Evolutionary conservation across 2,329 filamentous ascomycete genomes (phyloP).

Genomic region (Sarocladium kiliense): DNA sequence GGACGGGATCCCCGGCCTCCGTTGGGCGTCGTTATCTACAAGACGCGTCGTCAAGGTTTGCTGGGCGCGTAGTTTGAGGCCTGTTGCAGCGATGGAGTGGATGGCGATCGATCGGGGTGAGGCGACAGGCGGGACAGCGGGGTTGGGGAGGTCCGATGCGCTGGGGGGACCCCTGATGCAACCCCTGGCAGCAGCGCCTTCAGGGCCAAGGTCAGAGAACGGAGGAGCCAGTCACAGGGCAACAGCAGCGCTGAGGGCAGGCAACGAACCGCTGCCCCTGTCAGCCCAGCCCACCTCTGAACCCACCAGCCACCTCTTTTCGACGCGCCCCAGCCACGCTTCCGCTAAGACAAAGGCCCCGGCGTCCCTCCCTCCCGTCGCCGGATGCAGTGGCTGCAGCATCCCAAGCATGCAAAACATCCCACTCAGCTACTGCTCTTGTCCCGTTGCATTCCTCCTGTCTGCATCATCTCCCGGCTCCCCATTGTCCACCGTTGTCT

Average conservation of each 20-base stretch:
- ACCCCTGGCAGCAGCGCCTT: background rate
- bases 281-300: background rate
- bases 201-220: background rate
- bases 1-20: background rate
- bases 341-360: background rate
- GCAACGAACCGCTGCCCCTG: background rate
- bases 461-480: background rate
- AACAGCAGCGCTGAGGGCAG: background rate
- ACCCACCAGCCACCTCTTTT: conserved; percentile 5
- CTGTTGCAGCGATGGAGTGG: background rate
- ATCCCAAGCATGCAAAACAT: conserved; percentile 3
- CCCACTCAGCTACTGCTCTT: background rate
- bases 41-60: conserved; percentile 3
- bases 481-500: background rate
- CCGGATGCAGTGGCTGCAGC: conserved; percentile 7
- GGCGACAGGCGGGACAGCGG: background rate
- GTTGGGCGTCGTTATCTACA: background rate
- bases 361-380: background rate
- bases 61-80: background rate
- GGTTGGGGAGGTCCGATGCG: background rate
- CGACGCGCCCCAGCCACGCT: conserved; percentile 5
- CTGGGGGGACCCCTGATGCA: background rate
- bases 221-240: background rate
- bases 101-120: background rate
- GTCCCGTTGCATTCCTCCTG: conserved; percentile 2